Evolutionary conservation across 225 moss, liverwort and hornwort species (phyloP).

Genomic region (Antitrichia curtipendula): DNA sequence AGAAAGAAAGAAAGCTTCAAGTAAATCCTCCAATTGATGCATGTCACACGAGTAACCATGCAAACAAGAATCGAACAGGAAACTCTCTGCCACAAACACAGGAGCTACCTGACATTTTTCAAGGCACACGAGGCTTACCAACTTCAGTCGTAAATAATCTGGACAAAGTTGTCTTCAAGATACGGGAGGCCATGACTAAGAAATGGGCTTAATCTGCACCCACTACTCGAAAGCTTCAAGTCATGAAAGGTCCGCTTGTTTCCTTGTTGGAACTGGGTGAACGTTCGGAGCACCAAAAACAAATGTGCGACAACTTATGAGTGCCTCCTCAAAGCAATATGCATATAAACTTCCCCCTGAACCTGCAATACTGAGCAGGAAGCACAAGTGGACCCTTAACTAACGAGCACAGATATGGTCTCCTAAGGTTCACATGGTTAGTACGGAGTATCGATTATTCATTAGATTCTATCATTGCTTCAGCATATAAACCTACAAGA

Average conservation of each 20-base stretch:
- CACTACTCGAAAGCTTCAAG: not conserved
- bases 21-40: not conserved
- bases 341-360: not conserved
- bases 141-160: not conserved
- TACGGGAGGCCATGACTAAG: not conserved
- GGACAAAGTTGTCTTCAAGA: not conserved
- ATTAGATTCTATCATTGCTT: not conserved
- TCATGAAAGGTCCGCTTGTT: not conserved
- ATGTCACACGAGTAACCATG: not conserved
- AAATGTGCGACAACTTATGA: not conserved
- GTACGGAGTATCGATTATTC: no score
- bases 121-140: not conserved
- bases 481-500: not conserved
- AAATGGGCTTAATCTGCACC: not conserved
- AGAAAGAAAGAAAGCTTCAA: not conserved
- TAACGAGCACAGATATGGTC: not conserved
- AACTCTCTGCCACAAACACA: no score
- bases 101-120: not conserved
- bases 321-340: not conserved
- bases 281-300: not conserved
- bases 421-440: not conserved
- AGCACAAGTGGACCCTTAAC: not conserved
- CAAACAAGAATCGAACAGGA: not conserved
- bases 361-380: not conserved
- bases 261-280: not conserved